Evolutionary conservation across 164 flowering plant species (phyloP), one percentile per base, ranked within the genome.

Genomic region (Tetracentron sinense): DNA sequence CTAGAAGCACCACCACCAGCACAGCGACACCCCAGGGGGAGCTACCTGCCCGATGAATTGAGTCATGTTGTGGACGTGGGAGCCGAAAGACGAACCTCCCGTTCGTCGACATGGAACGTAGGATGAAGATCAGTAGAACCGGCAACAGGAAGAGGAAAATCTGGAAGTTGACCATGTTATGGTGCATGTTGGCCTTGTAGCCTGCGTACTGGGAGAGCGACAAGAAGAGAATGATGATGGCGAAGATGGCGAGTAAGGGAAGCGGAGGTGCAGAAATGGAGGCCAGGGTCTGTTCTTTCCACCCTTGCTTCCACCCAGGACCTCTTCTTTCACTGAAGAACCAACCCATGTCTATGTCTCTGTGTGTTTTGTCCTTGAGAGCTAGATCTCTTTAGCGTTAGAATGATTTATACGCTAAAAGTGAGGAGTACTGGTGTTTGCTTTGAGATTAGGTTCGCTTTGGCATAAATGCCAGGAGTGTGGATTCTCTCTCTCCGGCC

Each of bases 301-400:
- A 83, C 11, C 90, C 84, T 29, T 78, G 82, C 58, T 78, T 82
- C 96, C 91, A 83, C 31, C 78, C 81, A 38, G 87, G 79, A 10
- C 83, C 92, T 56, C 84, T 80, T 54, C 77, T 78, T 26, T 60
- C 79, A 0, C 70, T 62, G 14, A 56, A 63, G 10, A 79, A 64
- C 87, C 82, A 82, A 7, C 73, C 78, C 82, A 86, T 82, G 58
- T 71, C 46, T 35, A 14, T 49, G 35, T 65, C 46, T 17, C 14
- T 60, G 8, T 21, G 21, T 64, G 2, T n/a, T n/a, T n/a, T 44
- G 8, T 57, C 38, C 6, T 28, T 12, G 29, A 25, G 17, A 25
- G 30, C 17, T 52, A 1, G 44, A 1, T 38, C 44, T 16, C 11
- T 1, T 56, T 19, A 42, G 10, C 15, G 6, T 44, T 17, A 28